Evolutionary conservation across 2,329 filamentous ascomycete species (phyloP), one percentile per base, ranked within the genome.

Genomic region (Penicillium fuscoglaucum): DNA sequence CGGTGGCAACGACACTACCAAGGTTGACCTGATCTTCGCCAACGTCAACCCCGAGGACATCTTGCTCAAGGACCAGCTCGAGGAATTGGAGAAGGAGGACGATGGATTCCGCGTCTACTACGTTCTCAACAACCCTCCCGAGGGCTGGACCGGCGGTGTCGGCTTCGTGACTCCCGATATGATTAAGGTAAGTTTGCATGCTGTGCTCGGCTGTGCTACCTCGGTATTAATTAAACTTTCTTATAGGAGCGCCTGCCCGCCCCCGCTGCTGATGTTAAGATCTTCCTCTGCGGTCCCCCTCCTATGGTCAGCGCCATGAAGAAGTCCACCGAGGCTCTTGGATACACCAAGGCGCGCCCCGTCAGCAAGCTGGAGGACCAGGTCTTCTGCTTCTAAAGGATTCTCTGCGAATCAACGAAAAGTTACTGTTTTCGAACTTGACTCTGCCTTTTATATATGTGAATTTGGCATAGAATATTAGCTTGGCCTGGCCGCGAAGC

Each of bases 351-450:
- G 84, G 90, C 95, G 43, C 87, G 88, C 61, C 91, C 93, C 45
- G 93, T 98, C 70, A 97, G 93, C 87, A 98, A 98, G 86, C 87
- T 98, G 54, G 90, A 93, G 74, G 95, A 99, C 77, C 95, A 98
- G 79, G 91, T 99, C 67, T 99, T 99, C 81, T 92, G 91, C 73
- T 99, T 99, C 80, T 92, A 90, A 78, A 55, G 43, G 24, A 44
- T 31, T 47, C 21, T 15, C 29, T 40, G 21, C 28, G 28, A 37
- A 57, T 31, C 17, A 19, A 50, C 28, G 9, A 54, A 56, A 53
- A 54, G 47, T 45, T 41, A 13, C 35, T 33, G 19, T n/a, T 33
- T 35, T 43, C 13, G n/a, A 33, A 40, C 19, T 8, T 17, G 37
- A 13, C 19, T 26, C 7, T 21, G 35, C 19, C 39, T 3, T 31